A percentile compares a stretch with the other conserved stretches of the same genome.
phyloP scores from a whole-genome alignment of 2,329 filamentous ascomycete species.

The Didymella pomorum region DNA sequence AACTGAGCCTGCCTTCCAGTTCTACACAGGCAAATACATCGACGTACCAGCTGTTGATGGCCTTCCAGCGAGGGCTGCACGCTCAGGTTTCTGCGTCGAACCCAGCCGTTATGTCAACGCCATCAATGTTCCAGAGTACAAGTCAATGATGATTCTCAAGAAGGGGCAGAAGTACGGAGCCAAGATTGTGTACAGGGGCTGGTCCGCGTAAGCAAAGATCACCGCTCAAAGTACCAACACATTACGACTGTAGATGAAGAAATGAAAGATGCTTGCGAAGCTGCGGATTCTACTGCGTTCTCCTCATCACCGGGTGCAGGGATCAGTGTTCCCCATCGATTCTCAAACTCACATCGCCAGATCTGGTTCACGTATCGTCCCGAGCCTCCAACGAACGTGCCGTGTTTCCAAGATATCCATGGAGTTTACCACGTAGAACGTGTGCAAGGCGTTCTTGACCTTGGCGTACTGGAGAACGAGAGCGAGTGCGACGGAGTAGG shows the following conservation, averaged over 20 bases:
- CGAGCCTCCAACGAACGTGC: background rate
- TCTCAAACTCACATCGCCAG: background rate
- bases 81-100: conserved; percentile 90
- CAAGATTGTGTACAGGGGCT: conserved; percentile 83
- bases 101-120: conserved; percentile 92
- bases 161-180: conserved; percentile 85
- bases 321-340: background rate
- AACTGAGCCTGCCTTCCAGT: conserved; percentile 96
- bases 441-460: background rate
- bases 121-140: conserved; percentile 82
- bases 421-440: background rate
- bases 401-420: background rate
- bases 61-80: conserved; percentile 68
- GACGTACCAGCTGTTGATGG: conserved; percentile 71
- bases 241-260: background rate
- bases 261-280: background rate
- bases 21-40: conserved; percentile 90
- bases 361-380: background rate
- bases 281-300: background rate
- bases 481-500: background rate
- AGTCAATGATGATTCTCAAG: conserved; percentile 78
- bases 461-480: background rate
- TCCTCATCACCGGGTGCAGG: background rate
- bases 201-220: conserved; percentile 63
- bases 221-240: background rate